These are phyloP conservation scores for Cryptosporidium xiaoi DNA, from an alignment of 169 alveolate genomes.

Conservation along the genomic window DNA sequence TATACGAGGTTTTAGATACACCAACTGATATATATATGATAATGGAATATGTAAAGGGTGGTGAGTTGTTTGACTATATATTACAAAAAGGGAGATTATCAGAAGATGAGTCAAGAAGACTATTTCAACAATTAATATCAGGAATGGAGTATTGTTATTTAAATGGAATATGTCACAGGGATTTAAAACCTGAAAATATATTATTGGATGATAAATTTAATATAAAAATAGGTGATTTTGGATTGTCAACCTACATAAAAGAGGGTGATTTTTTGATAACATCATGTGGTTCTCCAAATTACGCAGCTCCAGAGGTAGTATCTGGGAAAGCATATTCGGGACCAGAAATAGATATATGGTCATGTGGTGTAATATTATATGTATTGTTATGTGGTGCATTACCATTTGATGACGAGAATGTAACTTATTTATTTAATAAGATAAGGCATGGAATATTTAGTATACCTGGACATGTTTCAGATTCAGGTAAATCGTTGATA, in stretches of 20 bases:
- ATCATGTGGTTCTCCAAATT: slow-evolving; percentile 94
- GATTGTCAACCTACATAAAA: slow-evolving; percentile 90
- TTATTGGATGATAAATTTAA: slow-evolving; percentile 87
- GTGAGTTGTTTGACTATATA: slow-evolving; percentile 91
- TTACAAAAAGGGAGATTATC: slow-evolving; percentile 83
- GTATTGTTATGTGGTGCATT: slow-evolving; percentile 96
- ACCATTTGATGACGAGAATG: slow-evolving; percentile 94
- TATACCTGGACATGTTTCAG: slow-evolving; percentile 89
- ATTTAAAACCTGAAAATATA: slow-evolving; percentile 92
- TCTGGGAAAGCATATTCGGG: slow-evolving; percentile 91
- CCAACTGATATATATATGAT: slow-evolving; percentile 87
- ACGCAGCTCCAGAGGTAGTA: slow-evolving; percentile 94
- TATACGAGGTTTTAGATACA: slow-evolving; percentile 87
- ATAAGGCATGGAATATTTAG: slow-evolving; percentile 88
- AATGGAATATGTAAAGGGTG: slow-evolving; percentile 88
- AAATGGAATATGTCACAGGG: slow-evolving; percentile 85
- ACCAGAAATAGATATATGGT: slow-evolving; percentile 96
- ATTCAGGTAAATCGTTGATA: slow-evolving; percentile 87
- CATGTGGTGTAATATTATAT: slow-evolving; percentile 95
- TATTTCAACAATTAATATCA: slow-evolving; percentile 90
- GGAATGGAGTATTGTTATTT: slow-evolving; percentile 92
- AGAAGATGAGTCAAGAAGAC: slow-evolving; percentile 85
- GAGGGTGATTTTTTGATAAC: slow-evolving; percentile 87
- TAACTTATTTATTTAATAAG: slow-evolving; percentile 86
- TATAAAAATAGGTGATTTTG: slow-evolving; percentile 94